Conservation (phyloP, 139 green algal genomes). For the Eudorina sp. region DNA sequence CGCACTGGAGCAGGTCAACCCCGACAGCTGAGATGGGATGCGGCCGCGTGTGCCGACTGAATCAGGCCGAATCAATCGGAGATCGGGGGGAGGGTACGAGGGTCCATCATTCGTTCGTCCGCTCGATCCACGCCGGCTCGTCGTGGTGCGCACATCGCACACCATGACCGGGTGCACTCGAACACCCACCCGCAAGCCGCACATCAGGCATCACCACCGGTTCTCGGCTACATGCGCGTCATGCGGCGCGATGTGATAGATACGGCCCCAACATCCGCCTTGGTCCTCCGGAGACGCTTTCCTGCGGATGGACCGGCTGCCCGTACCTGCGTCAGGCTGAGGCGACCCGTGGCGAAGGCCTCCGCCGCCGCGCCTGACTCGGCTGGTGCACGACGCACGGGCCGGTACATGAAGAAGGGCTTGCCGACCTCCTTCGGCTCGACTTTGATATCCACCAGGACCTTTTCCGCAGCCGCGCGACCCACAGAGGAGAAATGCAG, state of each 20-base stretch:
- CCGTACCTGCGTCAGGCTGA: constrained; percentile 32
- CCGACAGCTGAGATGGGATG: neutral
- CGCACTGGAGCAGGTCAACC: too few species aligned
- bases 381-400: neutral
- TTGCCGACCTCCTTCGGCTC: neutral
- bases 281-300: neutral
- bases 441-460: neutral
- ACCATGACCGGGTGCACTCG: too few species aligned
- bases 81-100: neutral
- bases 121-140: neutral
- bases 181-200: too few species aligned
- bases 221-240: too few species aligned
- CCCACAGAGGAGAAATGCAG: constrained; percentile 27
- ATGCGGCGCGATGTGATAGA: neutral
- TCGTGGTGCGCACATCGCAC: neutral
- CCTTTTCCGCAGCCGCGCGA: constrained; percentile 3
- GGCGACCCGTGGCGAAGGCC: constrained; percentile 20
- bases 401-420: constrained; percentile 42
- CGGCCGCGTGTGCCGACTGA: neutral
- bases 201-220: too few species aligned
- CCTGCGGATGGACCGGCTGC: neutral
- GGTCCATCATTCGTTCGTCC: neutral
- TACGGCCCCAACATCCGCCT: neutral
- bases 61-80: too few species aligned
- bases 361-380: neutral